Conservation (phyloP, 179 eudicot species). For the Heliamphora pulchella region DNA sequence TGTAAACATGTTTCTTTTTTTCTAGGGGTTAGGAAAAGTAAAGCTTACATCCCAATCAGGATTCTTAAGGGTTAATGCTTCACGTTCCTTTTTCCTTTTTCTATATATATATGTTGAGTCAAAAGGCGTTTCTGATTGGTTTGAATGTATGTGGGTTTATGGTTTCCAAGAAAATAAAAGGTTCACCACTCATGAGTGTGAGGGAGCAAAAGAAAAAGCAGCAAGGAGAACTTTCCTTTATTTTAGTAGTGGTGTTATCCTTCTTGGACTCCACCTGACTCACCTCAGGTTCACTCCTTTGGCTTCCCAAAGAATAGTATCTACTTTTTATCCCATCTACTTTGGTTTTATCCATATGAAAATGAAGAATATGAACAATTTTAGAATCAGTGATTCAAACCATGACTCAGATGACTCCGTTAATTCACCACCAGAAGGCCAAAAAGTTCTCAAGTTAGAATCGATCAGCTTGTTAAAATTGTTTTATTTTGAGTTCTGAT, state of each 20-base stretch:
- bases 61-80: constrained; percentile 13
- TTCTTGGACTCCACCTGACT: constrained; percentile 17
- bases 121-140: constrained; percentile 21
- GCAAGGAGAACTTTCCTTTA: constrained; percentile 20
- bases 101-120: constrained; percentile 7
- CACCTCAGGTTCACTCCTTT: background rate
- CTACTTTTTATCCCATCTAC: constrained; percentile 3
- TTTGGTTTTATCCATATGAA: background rate
- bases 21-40: constrained; percentile 21
- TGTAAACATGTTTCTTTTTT: constrained; percentile 14
- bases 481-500: no score
- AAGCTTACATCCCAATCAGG: constrained; percentile 23
- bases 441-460: background rate
- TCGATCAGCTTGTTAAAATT: background rate
- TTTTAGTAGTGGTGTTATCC: constrained; percentile 16
- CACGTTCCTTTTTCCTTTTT: background rate
- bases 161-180: constrained; percentile 22
- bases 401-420: background rate
- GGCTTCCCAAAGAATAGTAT: constrained; percentile 2
- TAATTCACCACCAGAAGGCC: background rate
- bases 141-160: constrained; percentile 10
- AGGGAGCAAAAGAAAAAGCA: constrained; percentile 19
- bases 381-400: constrained; percentile 7
- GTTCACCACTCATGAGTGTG: background rate
- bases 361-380: background rate